phyloP scores from a whole-genome alignment of 139 green algal genomes.

The Haematococcus lacustris region DNA sequence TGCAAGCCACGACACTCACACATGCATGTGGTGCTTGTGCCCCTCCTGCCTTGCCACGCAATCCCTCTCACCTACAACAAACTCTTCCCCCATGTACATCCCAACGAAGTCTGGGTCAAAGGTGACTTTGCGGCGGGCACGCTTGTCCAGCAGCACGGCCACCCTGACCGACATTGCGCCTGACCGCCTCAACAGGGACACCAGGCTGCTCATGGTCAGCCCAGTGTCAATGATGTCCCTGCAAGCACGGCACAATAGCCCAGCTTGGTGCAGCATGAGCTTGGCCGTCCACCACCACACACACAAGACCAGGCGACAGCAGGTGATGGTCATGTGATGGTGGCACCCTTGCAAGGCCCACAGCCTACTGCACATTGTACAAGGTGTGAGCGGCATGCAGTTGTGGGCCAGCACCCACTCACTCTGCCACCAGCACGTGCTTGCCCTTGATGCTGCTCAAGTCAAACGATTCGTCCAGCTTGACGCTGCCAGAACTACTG shows the following conservation, averaged over 20 bases:
- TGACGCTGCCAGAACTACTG: slow-evolving; percentile 6
- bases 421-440: slow-evolving; percentile 32
- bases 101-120: slow-evolving; percentile 16
- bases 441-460: slow-evolving; percentile 7
- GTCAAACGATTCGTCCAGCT: slow-evolving; percentile 15
- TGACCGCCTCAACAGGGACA: slow-evolving; percentile 1
- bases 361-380: too few relatives aligned
- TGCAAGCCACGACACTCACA: too few relatives aligned
- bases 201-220: slow-evolving; percentile 19
- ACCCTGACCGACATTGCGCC: slow-evolving; percentile 12
- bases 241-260: not conserved
- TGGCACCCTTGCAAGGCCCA: too few relatives aligned
- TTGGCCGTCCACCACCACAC: too few relatives aligned
- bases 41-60: too few relatives aligned
- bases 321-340: too few relatives aligned
- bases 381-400: too few relatives aligned
- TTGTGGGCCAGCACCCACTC: too few relatives aligned
- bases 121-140: slow-evolving; percentile 21
- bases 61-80: slow-evolving; percentile 38
- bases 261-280: too few relatives aligned
- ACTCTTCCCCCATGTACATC: slow-evolving; percentile 35
- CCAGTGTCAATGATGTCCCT: slow-evolving; percentile 56
- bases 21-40: too few relatives aligned
- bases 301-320: too few relatives aligned
- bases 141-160: slow-evolving; percentile 32